Conservation (phyloP, 306 rosid genomes). For the Comarum palustre region DNA sequence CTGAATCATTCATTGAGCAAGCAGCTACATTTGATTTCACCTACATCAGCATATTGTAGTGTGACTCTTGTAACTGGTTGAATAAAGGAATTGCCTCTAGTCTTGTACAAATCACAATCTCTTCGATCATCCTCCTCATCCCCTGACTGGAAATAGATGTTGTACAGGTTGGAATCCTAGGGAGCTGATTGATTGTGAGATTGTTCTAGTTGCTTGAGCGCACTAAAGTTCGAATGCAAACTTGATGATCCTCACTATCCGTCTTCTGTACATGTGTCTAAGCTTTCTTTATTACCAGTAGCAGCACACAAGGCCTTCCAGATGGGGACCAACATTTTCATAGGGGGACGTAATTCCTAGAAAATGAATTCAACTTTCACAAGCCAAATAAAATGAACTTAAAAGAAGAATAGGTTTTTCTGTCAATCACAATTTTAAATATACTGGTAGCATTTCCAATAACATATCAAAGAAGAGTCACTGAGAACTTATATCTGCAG, state of each 20-base stretch:
- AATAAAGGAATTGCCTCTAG: not conserved
- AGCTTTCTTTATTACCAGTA: conserved; percentile 39
- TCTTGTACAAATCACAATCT: conserved; percentile 4
- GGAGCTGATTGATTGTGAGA: not conserved
- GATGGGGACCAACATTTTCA: conserved; percentile 75
- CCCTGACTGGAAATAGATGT: not conserved
- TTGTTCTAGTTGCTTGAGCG: conserved; percentile 9
- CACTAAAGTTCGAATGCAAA: not conserved
- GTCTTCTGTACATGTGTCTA: conserved; percentile 24
- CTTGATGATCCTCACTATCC: conserved; percentile 15
- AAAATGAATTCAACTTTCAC: conserved; percentile 24
- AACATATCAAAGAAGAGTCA: not conserved
- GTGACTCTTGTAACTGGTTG: conserved; percentile 8
- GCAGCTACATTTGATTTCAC: conserved; percentile 12
- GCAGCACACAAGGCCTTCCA: conserved; percentile 89
- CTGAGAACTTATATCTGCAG: not conserved
- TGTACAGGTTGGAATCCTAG: not conserved
- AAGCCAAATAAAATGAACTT: conserved; percentile 5
- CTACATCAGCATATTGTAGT: conserved; percentile 14
- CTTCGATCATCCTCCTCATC: conserved; percentile 9
- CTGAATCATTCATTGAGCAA: no score
- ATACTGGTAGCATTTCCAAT: not conserved
- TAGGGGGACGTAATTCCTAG: conserved; percentile 68
- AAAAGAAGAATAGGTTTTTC: not conserved
- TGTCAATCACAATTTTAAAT: no score